Base-by-base conservation (phyloP, 2,329 filamentous ascomycete genomes). In the Beauveria sp. region DNA sequence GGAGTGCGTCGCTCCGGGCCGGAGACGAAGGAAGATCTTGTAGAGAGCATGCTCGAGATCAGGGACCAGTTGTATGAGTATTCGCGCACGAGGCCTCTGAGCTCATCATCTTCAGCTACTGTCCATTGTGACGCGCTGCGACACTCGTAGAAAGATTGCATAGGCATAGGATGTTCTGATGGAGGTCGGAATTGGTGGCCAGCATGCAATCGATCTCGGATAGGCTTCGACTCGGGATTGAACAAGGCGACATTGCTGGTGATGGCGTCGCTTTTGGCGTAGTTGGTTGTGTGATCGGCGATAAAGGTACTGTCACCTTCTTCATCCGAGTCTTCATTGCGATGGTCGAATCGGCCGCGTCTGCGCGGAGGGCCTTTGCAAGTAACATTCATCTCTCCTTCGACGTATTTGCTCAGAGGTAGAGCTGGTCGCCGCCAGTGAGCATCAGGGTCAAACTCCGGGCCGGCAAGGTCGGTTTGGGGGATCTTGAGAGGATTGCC, bases 31-130 rank as follows among this genome's bases (percentile, higher is more conserved):
- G 86, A 72, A 0, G 91, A 96, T 57, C 85, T 85, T 18, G 88
- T 82, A 2, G 85, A 82, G 58, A 97, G 78, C 63, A 93, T 87
- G 67, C 85, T 90, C 1, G 92, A 90, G 59, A 97, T 96, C 5
- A 99, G 80, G 3, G 92, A 96, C 94, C 94, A 99, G 68, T 99
- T 99, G 77, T 97, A 97, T 0, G 91, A 91, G 70, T 94, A 96
- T 64, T 97, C 91, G 67, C 91, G 89, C 20, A 97, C 94, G 46
- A 96, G 80, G 51, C 81, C 83, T 59, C 90, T 87, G 7, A 99
- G 79, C 72, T 96, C 91, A 67, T 97, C 92, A 66, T 99, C 94
- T 71, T 99, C 94, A 3, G 88, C 80, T 70, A 85, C 83, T 0
- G 91, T 91, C 94, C 94, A 99, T 69, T 97, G 92, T 3, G 94